Evolutionary conservation across 129 eudicot species (phyloP), one percentile per base, ranked within the genome.

Genomic region (Lactuca saligna): DNA sequence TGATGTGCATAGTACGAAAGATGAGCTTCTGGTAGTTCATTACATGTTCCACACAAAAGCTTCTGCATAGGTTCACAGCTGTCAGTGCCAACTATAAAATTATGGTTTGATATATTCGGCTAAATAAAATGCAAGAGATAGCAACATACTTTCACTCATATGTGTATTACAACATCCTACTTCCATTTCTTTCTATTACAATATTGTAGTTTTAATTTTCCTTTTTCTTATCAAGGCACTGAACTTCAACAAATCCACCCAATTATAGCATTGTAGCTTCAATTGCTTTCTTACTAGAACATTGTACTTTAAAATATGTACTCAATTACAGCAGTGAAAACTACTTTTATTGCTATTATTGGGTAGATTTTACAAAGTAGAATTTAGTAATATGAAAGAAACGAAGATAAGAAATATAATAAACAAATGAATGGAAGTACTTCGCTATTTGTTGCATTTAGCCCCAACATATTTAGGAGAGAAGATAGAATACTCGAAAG

Each of bases 1-100:
- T 86, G 88, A 83, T 91, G 97, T 20, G 90, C 94, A 71, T 91
- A 91, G 76, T 85, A 91, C 70, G 75, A 83, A 64, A 75, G 61
- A 82, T 91, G 97, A 78, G 81, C 87, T 77, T 88, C 91, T 54
- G 97, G 88, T 32, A 81, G 83, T 71, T 81, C 88, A 71, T 79
- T 76, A 75, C 97, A 88, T 3, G 85, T 75, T 78, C 81, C 80
- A 74, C 97, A 91, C 5, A 46, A 74, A 44, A 88, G 85, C 49
- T 66, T 79, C 97, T 91, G 90, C 82, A 70, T 29, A 60, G 54
- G 15, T 8, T 65, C 48, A 65, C 37, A 70, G 5, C 7, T 8
- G 44, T 44, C 68, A 80, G 69, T 49, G 25, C 17, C 16, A 32
- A 54, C 10, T 31, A 6, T 8, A 70, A 65, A 75, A 38, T 33